Percentiles rank a stretch among this genome's conserved stretches.
Conservation (phyloP, 345 rosid species). For the Citropsis articulata region DNA sequence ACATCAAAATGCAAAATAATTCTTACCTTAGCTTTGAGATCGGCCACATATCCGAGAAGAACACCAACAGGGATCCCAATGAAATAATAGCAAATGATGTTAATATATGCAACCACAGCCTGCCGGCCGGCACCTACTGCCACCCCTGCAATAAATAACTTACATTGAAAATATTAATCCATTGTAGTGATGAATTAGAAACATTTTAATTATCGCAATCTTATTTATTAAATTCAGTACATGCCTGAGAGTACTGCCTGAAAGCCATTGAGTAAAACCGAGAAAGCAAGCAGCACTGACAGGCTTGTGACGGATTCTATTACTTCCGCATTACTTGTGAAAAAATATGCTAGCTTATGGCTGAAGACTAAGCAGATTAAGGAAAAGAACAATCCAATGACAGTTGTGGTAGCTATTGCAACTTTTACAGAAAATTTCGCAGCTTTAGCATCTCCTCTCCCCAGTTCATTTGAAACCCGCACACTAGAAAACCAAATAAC, state of each 20-base stretch:
- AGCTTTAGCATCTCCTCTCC: conserved; percentile 49
- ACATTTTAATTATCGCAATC: no score
- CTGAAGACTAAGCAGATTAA: conserved; percentile 37
- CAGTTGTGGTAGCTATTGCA: conserved; percentile 25
- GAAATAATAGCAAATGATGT: conserved; percentile 50
- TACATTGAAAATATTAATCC: neutral
- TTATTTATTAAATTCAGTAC: neutral
- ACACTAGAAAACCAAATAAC: conserved; percentile 23
- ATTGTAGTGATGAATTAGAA: no score
- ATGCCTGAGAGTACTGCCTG: conserved; percentile 52
- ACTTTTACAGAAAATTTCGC: conserved; percentile 48
- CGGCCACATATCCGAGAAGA: conserved; percentile 50
- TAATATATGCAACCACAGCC: conserved; percentile 52
- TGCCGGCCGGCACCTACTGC: conserved; percentile 84
- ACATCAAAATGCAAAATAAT: neutral
- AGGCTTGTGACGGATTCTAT: conserved; percentile 31
- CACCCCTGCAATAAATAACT: conserved; percentile 41
- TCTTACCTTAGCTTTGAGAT: conserved; percentile 51
- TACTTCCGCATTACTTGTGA: conserved; percentile 32
- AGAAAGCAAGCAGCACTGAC: conserved; percentile 38
- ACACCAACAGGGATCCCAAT: conserved; percentile 67
- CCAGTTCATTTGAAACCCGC: conserved; percentile 59
- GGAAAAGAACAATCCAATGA: conserved; percentile 43
- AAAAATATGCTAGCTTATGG: conserved; percentile 35
- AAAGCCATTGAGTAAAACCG: conserved; percentile 48